These are phyloP conservation scores for Eucalyptus camaldulensis DNA, from an alignment of 345 rosid species.

Conservation along the genomic window DNA sequence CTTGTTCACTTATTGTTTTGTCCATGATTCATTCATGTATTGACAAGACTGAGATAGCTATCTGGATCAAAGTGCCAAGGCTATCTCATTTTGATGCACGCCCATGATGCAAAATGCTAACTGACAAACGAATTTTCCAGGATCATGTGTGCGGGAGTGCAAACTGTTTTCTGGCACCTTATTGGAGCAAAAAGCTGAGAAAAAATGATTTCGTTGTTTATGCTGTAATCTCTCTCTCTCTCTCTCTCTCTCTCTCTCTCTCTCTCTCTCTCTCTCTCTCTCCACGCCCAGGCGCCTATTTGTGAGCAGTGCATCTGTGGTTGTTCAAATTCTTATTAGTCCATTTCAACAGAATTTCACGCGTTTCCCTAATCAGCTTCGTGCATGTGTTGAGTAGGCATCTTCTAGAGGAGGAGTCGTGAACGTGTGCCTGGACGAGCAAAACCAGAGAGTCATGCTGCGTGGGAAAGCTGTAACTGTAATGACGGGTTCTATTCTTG, in stretches of 20 bases:
- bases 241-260: background rate
- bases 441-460: conserved; percentile 29
- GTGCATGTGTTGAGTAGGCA: conserved; percentile 20
- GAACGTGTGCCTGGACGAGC: conserved; percentile 33
- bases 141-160: conserved; percentile 81
- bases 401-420: conserved; percentile 49
- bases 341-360: background rate
- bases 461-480: conserved; percentile 3
- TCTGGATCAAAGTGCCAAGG: background rate
- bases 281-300: background rate
- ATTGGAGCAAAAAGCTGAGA: conserved; percentile 57
- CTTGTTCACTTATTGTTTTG: too few relatives aligned
- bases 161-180: conserved; percentile 58
- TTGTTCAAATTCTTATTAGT: background rate
- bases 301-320: background rate
- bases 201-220: conserved; percentile 34
- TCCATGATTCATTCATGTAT: too few relatives aligned
- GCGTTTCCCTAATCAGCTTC: background rate
- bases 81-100: background rate
- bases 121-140: conserved; percentile 6
- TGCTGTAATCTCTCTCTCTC: conserved; percentile 19
- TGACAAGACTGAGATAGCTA: too few relatives aligned
- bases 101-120: background rate
- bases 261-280: background rate
- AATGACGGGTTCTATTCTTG: too few relatives aligned